phyloP scores from a whole-genome alignment of 2,329 filamentous ascomycete genomes.

The Fusarium tuaranense region DNA sequence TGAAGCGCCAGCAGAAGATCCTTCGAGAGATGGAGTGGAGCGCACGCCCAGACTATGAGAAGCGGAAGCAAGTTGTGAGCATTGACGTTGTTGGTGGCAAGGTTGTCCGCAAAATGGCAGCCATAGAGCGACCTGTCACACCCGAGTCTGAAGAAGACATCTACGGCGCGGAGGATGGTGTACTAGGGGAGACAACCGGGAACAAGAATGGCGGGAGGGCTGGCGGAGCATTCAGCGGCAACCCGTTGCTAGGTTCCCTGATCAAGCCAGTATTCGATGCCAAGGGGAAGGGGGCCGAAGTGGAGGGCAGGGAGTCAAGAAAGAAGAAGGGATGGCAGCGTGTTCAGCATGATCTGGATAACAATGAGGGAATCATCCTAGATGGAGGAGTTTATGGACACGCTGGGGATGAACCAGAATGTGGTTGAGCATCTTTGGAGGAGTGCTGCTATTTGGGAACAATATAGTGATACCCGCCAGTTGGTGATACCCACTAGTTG shows the following conservation, averaged over 20 bases:
- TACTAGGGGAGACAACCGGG: conserved; percentile 49
- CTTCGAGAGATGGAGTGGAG: conserved; percentile 90
- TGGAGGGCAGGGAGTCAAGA: conserved; percentile 55
- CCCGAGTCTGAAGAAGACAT: conserved; percentile 60
- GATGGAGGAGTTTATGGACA: conserved; percentile 66
- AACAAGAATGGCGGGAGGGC: conserved; percentile 47
- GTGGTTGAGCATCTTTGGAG: conserved; percentile 40
- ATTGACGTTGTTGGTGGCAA: conserved; percentile 85
- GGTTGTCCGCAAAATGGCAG: conserved; percentile 78
- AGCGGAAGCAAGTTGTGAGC: conserved; percentile 84
- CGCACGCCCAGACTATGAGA: conserved; percentile 87
- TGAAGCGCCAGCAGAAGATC: conserved; percentile 88
- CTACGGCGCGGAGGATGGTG: conserved; percentile 44
- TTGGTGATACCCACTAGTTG: not conserved
- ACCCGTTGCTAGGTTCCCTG: conserved; percentile 73
- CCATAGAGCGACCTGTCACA: conserved; percentile 68
- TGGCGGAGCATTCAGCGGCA: conserved; percentile 75
- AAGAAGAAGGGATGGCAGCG: conserved; percentile 65
- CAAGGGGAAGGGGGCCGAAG: conserved; percentile 62
- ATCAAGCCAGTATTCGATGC: conserved; percentile 72
- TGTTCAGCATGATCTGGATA: conserved; percentile 69
- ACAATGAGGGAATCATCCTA: conserved; percentile 70
- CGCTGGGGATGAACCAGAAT: conserved; percentile 53
- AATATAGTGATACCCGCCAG: conserved; percentile 5
- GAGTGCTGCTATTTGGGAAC: not conserved